These are phyloP conservation scores for Cutaneotrichosporon sp. DNA, from an alignment of 1,284 basidiomycete genomes.

Conservation along the genomic window DNA sequence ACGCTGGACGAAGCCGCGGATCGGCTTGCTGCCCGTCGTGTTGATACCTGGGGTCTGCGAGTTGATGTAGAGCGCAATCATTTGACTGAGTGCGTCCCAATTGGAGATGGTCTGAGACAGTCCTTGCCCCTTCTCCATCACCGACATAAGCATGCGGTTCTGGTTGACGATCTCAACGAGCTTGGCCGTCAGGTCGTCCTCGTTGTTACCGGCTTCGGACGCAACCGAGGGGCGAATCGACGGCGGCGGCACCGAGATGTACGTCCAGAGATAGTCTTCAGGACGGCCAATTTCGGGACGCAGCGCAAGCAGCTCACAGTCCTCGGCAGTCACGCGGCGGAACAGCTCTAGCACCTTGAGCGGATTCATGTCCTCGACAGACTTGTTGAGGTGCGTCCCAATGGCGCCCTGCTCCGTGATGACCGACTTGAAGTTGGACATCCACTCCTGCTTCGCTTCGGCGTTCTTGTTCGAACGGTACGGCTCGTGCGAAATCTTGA, in stretches of 20 bases:
- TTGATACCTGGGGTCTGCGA: constrained; percentile 93
- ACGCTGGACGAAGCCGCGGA: constrained; percentile 95
- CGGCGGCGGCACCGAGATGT: constrained; percentile 96
- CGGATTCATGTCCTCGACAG: constrained; percentile 91
- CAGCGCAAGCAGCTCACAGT: constrained; percentile 91
- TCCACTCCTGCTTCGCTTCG: constrained; percentile 84
- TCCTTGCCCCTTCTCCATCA: constrained; percentile 80
- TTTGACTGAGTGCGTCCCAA: constrained; percentile 95
- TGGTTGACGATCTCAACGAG: constrained; percentile 96
- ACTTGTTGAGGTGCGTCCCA: constrained; percentile 79
- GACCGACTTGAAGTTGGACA: constrained; percentile 76
- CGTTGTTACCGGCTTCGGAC: constrained; percentile 91
- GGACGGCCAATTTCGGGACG: constrained; percentile 87
- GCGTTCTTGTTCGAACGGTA: constrained; percentile 93
- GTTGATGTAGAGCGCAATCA: constrained; percentile 97
- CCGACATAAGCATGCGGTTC: constrained; percentile 89
- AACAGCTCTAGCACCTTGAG: constrained; percentile 92
- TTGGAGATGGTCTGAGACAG: constrained; percentile 90
- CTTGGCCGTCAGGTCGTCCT: constrained; percentile 97
- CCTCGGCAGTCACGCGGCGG: constrained; percentile 89
- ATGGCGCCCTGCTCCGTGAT: constrained; percentile 86
- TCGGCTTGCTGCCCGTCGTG: constrained; percentile 78
- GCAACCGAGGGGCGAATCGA: constrained; percentile 96
- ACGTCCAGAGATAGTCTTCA: constrained; percentile 99
- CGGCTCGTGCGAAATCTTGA: constrained; percentile 98